Base-by-base conservation (phyloP, 768 basidiomycete genomes). In the Rhizopogon vesiculosus region DNA sequence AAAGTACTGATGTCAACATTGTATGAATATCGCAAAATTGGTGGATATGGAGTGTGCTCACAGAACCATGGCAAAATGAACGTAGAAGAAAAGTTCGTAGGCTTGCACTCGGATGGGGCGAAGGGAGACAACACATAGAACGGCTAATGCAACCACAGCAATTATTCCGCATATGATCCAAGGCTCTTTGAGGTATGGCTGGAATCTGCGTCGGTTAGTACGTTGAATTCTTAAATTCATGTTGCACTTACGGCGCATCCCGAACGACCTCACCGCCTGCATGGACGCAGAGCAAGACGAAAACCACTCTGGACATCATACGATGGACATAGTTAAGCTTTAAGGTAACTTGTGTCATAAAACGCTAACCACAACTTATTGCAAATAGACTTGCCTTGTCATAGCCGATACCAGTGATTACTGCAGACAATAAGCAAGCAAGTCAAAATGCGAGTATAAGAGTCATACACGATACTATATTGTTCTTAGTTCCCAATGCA, bases 401-500 rank as follows among this genome's bases (percentile, higher is more conserved):
- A 46, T 65, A 78, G 54, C 79, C 77, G 46, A 84, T 67, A 18
- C 82, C 80, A 3, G 82, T 84, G 35, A 83, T 61, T 33, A 73
- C 81, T 84, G 56, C 31, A 18, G 38, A 51, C 19, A 25, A 46
- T 57, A 28, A 58, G 56, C 22, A 22, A 12, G 19, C 28, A 31
- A 1, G 16, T 39, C 1, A 31, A 45, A 12, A 39, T 46, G 22
- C n/a, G 28, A 42, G 19, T 19, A 40, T 31, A 41, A 9, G 3
- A 16, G 16, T 65, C 75, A 15, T 59, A 76, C 75, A 64, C 1
- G 71, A 64, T 35, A 82, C 66, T 25, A 83, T 63, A 55, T 86
- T 86, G 66, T 87, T 86, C 69, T 81, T 81, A 58, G 79, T 81
- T 1, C 82, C 83, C 25, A 87, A 74, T 2, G 77, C 83, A 15